phyloP scores from a whole-genome alignment of 495 filamentous ascomycete genomes.

The Annulohypoxylon moriforme region DNA sequence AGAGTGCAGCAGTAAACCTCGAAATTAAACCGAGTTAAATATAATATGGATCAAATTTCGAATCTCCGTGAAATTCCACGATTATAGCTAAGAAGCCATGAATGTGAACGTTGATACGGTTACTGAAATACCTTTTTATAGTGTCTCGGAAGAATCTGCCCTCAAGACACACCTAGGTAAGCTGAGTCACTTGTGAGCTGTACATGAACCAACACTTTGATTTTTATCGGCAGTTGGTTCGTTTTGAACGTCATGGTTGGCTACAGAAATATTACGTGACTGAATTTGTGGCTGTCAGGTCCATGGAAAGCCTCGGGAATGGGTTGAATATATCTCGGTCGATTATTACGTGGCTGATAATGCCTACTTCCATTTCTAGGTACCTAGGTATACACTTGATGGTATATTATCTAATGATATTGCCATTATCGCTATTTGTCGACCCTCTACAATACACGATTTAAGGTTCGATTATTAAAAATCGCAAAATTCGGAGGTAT shows the following conservation, averaged over 20 bases:
- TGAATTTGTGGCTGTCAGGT: not conserved
- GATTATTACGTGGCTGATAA: not conserved
- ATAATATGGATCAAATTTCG: too few species aligned
- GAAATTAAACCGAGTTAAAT: too few species aligned
- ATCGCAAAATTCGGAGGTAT: too few species aligned
- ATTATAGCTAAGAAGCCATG: not conserved
- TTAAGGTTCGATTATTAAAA: too few species aligned
- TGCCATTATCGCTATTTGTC: too few species aligned
- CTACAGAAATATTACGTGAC: not conserved
- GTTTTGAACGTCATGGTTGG: not conserved
- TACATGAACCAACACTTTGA: not conserved
- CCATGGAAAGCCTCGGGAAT: not conserved
- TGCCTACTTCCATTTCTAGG: too few species aligned
- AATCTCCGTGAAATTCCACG: too few species aligned
- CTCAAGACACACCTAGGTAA: not conserved
- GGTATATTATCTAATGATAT: too few species aligned
- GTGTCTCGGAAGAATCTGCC: not conserved
- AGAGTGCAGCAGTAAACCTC: too few species aligned
- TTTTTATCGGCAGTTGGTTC: not conserved
- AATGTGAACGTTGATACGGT: not conserved
- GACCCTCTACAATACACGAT: too few species aligned
- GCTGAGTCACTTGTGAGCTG: conserved; percentile 4
- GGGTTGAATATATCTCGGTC: not conserved
- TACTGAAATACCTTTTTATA: not conserved
- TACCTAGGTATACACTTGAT: too few species aligned